These are phyloP conservation scores for Tolypocladium inflatum DNA, from an alignment of 2,329 filamentous ascomycete species.

Conservation along the genomic window DNA sequence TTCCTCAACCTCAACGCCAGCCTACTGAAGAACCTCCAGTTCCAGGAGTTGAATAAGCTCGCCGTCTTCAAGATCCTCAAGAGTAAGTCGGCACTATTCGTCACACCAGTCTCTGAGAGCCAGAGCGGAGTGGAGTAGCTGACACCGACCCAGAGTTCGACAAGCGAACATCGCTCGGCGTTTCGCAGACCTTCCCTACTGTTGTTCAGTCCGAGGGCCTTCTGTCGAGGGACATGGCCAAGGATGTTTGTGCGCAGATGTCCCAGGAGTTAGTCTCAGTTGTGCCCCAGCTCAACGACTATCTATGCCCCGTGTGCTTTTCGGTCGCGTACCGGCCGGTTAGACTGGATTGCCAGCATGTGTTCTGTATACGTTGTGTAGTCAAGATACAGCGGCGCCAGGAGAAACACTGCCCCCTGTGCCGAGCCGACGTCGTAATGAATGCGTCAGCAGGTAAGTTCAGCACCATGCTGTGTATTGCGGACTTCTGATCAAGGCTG, in stretches of 20 bases:
- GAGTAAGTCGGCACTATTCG: constrained; percentile 39
- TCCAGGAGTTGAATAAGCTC: constrained; percentile 73
- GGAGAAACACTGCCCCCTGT: constrained; percentile 65
- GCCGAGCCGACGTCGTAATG: constrained; percentile 62
- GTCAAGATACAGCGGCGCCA: constrained; percentile 67
- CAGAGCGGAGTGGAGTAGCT: not conserved
- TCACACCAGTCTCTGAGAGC: not conserved
- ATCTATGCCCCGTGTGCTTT: constrained; percentile 72
- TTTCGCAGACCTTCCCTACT: constrained; percentile 52
- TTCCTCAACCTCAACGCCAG: constrained; percentile 67
- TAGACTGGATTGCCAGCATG: constrained; percentile 62
- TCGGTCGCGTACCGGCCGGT: constrained; percentile 74
- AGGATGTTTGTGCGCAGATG: constrained; percentile 66
- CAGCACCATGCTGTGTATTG: not conserved
- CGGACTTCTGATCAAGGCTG: not conserved
- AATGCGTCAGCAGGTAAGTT: constrained; percentile 54
- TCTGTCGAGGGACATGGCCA: constrained; percentile 59
- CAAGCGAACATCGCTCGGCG: constrained; percentile 69
- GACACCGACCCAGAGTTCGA: constrained; percentile 58
- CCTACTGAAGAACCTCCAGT: constrained; percentile 71
- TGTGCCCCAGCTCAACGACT: constrained; percentile 78
- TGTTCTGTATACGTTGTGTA: constrained; percentile 78
- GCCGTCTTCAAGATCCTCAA: constrained; percentile 80
- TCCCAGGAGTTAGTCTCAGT: constrained; percentile 61
- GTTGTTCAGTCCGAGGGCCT: constrained; percentile 50